Conservation (phyloP, 1,139 yeast genomes). For the Nakaseomyces sp. region DNA sequence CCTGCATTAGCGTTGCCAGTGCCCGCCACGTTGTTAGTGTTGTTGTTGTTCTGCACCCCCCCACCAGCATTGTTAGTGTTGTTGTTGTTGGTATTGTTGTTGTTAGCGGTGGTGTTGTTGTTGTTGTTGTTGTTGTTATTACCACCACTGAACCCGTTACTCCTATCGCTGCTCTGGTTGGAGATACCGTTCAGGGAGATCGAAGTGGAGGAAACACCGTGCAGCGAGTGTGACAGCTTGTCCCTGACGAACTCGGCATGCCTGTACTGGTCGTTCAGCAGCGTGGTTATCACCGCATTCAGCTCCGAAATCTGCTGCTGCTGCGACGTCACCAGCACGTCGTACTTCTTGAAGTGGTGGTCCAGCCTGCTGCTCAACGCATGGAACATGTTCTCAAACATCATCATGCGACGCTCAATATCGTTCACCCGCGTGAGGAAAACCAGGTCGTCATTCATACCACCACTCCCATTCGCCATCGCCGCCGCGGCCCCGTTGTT, state of each 20-base stretch:
- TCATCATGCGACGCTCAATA: constrained; percentile 24
- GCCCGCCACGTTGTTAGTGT: background rate
- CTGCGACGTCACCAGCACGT: constrained; percentile 24
- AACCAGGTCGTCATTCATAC: constrained; percentile 10
- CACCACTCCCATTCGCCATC: constrained; percentile 3
- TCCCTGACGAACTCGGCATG: constrained; percentile 24
- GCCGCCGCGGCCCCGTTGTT: background rate
- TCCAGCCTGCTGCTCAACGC: constrained; percentile 27
- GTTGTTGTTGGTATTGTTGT: too few species aligned
- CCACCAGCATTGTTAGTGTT: constrained; percentile 6
- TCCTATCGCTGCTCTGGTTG: constrained; percentile 1
- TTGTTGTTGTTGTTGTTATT: background rate
- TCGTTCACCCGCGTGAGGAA: constrained; percentile 20
- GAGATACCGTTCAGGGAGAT: constrained; percentile 12
- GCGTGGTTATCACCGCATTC: constrained; percentile 20
- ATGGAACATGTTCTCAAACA: constrained; percentile 29
- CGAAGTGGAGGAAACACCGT: constrained; percentile 20
- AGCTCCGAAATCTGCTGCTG: constrained; percentile 29
- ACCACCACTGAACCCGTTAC: background rate
- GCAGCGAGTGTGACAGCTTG: constrained; percentile 20
- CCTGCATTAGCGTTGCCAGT: too few species aligned
- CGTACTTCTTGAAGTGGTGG: constrained; percentile 29
- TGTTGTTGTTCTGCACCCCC: too few species aligned
- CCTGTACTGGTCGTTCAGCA: constrained; percentile 26
- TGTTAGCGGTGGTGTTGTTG: too few species aligned